Conservation (phyloP, 805 yeast species). For the Nakazawaea wyomingensis region DNA sequence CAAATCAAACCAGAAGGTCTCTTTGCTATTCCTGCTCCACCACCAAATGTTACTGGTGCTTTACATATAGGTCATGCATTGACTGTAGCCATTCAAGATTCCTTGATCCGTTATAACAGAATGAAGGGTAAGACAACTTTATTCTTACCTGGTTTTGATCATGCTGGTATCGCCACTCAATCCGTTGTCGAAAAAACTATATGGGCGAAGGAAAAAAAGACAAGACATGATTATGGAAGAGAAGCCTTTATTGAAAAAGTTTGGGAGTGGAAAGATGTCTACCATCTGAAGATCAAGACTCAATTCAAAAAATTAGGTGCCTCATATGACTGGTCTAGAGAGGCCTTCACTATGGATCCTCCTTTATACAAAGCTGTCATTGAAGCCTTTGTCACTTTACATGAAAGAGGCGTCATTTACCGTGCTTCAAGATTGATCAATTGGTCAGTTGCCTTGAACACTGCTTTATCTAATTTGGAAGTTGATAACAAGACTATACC, state of each 20-base stretch:
- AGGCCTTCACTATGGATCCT: constrained; percentile 88
- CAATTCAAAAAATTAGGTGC: constrained; percentile 91
- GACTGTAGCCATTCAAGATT: constrained; percentile 91
- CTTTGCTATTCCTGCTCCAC: constrained; percentile 96
- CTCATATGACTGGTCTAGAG: constrained; percentile 93
- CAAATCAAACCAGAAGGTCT: constrained; percentile 73
- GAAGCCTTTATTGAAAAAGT: constrained; percentile 83
- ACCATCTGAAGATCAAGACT: constrained; percentile 76
- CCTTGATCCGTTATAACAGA: constrained; percentile 89
- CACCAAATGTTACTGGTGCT: constrained; percentile 99
- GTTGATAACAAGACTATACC: constrained; percentile 88
- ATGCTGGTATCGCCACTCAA: constrained; percentile 98
- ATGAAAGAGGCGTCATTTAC: constrained; percentile 93
- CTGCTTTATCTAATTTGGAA: constrained; percentile 94
- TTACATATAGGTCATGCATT: constrained; percentile 97
- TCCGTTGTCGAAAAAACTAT: constrained; percentile 95
- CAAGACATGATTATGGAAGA: constrained; percentile 94
- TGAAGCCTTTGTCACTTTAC: constrained; percentile 87
- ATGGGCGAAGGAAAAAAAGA: constrained; percentile 80
- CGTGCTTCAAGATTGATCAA: constrained; percentile 90
- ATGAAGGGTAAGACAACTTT: constrained; percentile 95
- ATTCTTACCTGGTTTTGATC: constrained; percentile 95
- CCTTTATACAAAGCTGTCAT: constrained; percentile 71
- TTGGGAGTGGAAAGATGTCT: constrained; percentile 98
- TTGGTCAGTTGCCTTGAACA: constrained; percentile 93